phyloP scores from a whole-genome alignment of 1,139 yeast species.

The Candida sojae region DNA sequence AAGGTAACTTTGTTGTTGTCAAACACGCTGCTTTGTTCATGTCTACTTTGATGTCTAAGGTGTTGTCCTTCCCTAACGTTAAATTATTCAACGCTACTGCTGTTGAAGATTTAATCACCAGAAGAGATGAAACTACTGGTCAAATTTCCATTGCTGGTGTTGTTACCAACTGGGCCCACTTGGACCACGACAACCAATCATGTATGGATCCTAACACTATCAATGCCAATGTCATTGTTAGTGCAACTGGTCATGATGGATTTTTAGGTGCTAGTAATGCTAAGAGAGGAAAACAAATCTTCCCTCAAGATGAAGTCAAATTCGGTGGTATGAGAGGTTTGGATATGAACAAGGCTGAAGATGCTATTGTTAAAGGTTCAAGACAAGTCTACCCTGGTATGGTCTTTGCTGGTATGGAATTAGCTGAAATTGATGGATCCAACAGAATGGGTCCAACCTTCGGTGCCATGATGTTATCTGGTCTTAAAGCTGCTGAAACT shows the following conservation, averaged over 20 bases:
- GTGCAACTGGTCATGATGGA: constrained; percentile 83
- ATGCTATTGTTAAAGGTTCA: constrained; percentile 71
- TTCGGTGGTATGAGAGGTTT: constrained; percentile 77
- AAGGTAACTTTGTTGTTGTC: constrained; percentile 78
- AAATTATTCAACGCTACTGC: constrained; percentile 81
- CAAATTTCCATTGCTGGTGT: constrained; percentile 73
- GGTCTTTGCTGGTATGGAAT: constrained; percentile 80
- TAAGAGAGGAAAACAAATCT: constrained; percentile 25
- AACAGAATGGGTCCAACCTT: constrained; percentile 87
- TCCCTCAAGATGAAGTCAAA: constrained; percentile 43
- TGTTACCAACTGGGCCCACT: constrained; percentile 80
- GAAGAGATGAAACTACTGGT: constrained; percentile 57
- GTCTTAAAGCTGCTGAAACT: constrained; percentile 73
- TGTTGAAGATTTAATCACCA: constrained; percentile 77
- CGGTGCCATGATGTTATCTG: constrained; percentile 79
- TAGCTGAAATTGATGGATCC: constrained; percentile 74
- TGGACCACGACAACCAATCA: constrained; percentile 76
- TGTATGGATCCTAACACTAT: constrained; percentile 88
- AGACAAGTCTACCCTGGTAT: constrained; percentile 71
- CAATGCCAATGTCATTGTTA: constrained; percentile 68
- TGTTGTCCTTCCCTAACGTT: constrained; percentile 69
- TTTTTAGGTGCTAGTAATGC: constrained; percentile 85
- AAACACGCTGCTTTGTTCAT: constrained; percentile 81
- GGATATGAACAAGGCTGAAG: constrained; percentile 80
- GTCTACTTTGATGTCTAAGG: constrained; percentile 71